Base-by-base conservation (phyloP, 805 yeast species). In the Zygosaccharomyces bailii region DNA sequence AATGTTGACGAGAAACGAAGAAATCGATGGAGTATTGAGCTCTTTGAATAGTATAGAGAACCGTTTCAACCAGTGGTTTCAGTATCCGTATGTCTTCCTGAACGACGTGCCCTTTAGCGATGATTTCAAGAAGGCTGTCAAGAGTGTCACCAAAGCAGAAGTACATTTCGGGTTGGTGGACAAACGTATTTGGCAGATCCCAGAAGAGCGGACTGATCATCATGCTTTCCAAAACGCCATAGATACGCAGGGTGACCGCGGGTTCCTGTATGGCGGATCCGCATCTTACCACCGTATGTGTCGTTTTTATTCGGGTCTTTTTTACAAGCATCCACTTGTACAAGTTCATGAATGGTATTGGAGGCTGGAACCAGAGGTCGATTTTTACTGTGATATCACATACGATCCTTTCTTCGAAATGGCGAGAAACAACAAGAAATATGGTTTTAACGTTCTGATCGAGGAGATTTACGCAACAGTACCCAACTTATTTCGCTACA, bases 361-460 rank as follows among this genome's bases (percentile, higher is more conserved):
- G 96, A 74, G 98, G 44, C 88, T 93, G 9, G 99, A 93, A 64
- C 98, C 98, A 2, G 84, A 84, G 52, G 93, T 91, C 32, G 82
- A 86, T 52, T 88, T 87, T 60, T 88, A 74, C 61, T 91, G 99
- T 66, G 97, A 91, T 63, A 65, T 89, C 43, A 84, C 96, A 0
- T 88, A 90, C 66, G 98, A 91, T 66, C 96, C 96, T 10, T 93
- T 91, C 59, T 53, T 74, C 11, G 87, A 84, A 56, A 88, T 91
- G 97, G 76, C 76, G 40, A 71, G 69, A 39, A 57, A 61, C 46
- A 76, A 78, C 35, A 90, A 90, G 65, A 77, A 75, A 53, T 90
- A 90, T 59, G 98, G 96, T 0, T 93, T 86, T 63, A 87, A 87
- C 5, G 80, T 91, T 16, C 70, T 86, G 44, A 78, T 90, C 42